phyloP scores from a whole-genome alignment of 305 asterid genomes.

The Fraxinus ornus region DNA sequence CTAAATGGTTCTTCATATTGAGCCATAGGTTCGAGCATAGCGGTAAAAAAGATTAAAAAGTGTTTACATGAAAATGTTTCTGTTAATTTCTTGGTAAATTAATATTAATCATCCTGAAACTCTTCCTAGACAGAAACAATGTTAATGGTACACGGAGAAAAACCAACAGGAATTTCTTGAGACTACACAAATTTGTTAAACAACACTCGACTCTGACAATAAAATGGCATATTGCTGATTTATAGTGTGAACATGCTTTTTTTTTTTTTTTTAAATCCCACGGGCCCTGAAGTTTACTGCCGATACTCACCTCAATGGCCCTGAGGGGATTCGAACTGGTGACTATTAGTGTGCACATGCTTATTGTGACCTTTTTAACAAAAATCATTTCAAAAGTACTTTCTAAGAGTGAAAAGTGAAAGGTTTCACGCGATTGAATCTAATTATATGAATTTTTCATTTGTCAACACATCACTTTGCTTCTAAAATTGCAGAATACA shows the following conservation, averaged over 20 bases:
- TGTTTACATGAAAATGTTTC: background rate
- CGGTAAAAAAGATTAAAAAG: background rate
- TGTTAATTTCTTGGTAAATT: background rate
- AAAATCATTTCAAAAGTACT: constrained; percentile 1
- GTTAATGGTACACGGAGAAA: background rate
- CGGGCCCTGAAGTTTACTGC: no score
- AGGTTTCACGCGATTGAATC: background rate
- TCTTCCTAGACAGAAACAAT: background rate
- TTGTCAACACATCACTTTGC: background rate
- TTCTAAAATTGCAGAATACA: background rate
- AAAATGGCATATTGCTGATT: background rate
- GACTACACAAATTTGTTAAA: background rate
- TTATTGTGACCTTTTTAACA: background rate
- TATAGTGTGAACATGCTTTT: background rate
- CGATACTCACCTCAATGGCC: no score
- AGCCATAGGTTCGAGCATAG: background rate
- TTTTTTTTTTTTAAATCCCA: no score
- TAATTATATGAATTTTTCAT: background rate
- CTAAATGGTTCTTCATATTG: background rate
- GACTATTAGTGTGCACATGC: background rate
- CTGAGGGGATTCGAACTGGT: no score
- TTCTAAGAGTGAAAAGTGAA: background rate
- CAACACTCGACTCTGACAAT: background rate
- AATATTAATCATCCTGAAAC: background rate
- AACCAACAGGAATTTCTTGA: background rate